A percentile compares a stretch with the other conserved stretches of the same genome.
Evolutionary conservation across 1,284 basidiomycete genomes (phyloP).

Genomic region (Volvariella surrecta): DNA sequence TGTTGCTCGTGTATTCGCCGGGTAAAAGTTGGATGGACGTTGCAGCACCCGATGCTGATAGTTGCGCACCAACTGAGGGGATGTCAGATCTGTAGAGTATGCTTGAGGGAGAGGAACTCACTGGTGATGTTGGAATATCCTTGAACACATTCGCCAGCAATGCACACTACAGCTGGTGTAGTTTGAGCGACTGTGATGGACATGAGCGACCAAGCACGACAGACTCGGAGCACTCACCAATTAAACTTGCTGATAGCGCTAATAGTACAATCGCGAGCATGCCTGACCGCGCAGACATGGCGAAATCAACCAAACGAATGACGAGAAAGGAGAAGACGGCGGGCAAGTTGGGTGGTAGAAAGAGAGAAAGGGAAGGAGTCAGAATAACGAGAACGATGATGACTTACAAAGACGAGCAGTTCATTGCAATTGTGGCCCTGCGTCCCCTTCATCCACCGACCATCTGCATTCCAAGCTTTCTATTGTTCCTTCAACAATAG

Average conservation of each 20-base stretch:
- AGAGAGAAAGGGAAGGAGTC: too few species aligned
- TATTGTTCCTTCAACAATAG: too few species aligned
- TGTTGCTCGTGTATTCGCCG: slow-evolving; percentile 62
- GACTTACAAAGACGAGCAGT: too few species aligned
- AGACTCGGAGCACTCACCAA: background rate
- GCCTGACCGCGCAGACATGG: slow-evolving; percentile 5
- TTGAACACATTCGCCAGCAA: slow-evolving; percentile 7
- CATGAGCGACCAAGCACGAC: background rate
- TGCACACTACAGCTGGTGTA: slow-evolving; percentile 5
- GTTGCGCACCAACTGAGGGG: slow-evolving; percentile 50
- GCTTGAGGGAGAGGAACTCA: background rate
- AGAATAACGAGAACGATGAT: too few species aligned
- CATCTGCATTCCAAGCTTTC: too few species aligned
- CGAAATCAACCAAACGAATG: slow-evolving; percentile 3
- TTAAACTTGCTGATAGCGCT: background rate
- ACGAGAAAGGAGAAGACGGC: slow-evolving; percentile 2
- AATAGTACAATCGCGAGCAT: background rate
- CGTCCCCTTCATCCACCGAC: too few species aligned
- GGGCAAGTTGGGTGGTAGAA: too few species aligned
- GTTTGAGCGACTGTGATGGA: slow-evolving; percentile 1
- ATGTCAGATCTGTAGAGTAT: background rate
- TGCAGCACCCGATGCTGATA: slow-evolving; percentile 45
- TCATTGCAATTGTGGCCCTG: too few species aligned
- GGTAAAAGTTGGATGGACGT: slow-evolving; percentile 57
- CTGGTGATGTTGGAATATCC: slow-evolving; percentile 7